phyloP scores from a whole-genome alignment of 2,329 filamentous ascomycete genomes.

The Calycina herbarum region DNA sequence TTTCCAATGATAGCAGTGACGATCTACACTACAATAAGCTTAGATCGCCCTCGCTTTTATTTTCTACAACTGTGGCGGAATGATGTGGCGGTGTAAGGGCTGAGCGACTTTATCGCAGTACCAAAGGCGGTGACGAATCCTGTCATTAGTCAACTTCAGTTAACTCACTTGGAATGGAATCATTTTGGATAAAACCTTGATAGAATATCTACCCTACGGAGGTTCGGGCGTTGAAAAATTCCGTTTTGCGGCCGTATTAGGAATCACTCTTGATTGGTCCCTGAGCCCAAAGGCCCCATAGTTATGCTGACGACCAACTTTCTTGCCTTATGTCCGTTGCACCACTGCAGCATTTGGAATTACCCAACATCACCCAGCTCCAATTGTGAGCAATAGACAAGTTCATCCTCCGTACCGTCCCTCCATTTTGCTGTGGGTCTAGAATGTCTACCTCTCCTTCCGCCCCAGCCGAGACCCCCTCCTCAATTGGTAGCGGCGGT shows the following conservation, averaged over 20 bases:
- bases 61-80: too few species aligned
- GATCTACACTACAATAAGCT: too few species aligned
- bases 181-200: too few species aligned
- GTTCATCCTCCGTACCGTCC: background rate
- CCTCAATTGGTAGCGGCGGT: conserved; percentile 3
- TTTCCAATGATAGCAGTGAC: too few species aligned
- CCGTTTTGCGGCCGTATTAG: too few species aligned
- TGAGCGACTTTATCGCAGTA: too few species aligned
- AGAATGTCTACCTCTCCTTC: conserved; percentile 2
- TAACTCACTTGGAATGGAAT: too few species aligned
- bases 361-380: background rate
- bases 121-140: too few species aligned
- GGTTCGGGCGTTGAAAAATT: background rate
- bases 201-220: background rate
- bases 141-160: too few species aligned
- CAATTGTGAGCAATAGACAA: background rate
- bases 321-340: background rate
- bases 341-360: background rate
- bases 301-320: background rate
- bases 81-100: too few species aligned
- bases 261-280: background rate
- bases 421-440: background rate
- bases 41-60: too few species aligned
- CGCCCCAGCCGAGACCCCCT: background rate
- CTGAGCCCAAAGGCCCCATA: background rate